Percentiles rank a stretch among this genome's conserved stretches.
Conservation (phyloP, 371 early-diverging fungal species). For the Actinomortierella ambigua region DNA sequence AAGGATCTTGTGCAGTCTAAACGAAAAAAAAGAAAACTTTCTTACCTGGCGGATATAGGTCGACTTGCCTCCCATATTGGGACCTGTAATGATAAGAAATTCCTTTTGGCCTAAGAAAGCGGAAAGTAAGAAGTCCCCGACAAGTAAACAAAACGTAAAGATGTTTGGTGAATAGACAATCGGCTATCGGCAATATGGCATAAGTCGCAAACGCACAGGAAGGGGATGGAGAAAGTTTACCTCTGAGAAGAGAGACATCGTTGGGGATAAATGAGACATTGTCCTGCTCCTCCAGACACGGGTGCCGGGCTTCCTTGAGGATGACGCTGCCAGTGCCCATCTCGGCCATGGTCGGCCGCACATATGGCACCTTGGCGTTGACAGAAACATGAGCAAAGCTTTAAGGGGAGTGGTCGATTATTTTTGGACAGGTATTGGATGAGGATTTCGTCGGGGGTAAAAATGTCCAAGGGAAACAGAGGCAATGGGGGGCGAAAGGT, state of each 20-base stretch:
- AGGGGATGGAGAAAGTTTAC: constrained; percentile 47
- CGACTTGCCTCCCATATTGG: constrained; percentile 97
- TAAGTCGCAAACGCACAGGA: constrained; percentile 7
- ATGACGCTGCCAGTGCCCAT: constrained; percentile 67
- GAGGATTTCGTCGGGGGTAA: no score
- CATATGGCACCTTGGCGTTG: constrained; percentile 84
- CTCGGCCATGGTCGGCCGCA: constrained; percentile 73
- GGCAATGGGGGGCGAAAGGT: no score
- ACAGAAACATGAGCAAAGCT: constrained; percentile 89
- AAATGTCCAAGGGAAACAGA: no score
- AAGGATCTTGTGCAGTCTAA: neutral
- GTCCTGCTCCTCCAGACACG: constrained; percentile 94
- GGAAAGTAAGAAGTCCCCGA: constrained; percentile 9
- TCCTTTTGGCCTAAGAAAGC: constrained; percentile 54
- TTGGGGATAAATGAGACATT: constrained; percentile 94
- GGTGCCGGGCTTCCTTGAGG: constrained; percentile 83
- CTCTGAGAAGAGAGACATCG: constrained; percentile 77
- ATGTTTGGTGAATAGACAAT: no score
- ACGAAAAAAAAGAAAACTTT: constrained; percentile 5
- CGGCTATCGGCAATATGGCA: no score
- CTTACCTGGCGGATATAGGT: constrained; percentile 94
- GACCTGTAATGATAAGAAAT: constrained; percentile 90
- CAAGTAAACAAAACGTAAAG: no score
- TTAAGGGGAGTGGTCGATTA: constrained; percentile 2
- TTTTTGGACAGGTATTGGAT: no score